phyloP scores from a whole-genome alignment of 208 protist species.

The Trypanosomatidae sp. region DNA sequence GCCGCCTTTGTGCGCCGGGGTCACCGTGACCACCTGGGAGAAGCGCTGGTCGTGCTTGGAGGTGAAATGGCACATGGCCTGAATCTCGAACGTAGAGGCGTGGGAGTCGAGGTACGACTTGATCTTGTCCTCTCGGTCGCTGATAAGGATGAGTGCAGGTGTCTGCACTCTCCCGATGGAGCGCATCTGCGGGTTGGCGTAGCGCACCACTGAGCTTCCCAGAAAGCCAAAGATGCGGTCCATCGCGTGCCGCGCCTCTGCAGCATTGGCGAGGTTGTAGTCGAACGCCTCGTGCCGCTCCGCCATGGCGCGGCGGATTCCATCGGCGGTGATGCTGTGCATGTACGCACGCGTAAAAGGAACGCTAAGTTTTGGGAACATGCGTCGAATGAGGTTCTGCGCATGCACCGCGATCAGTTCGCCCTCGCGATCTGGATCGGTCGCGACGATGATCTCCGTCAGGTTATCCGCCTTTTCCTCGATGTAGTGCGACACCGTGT shows the following conservation, averaged over 20 bases:
- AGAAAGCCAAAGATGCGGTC: constrained; percentile 92
- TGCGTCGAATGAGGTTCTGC: constrained; percentile 61
- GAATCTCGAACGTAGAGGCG: constrained; percentile 52
- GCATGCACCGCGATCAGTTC: constrained; percentile 92
- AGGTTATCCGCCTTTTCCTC: constrained; percentile 76
- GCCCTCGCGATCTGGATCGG: constrained; percentile 90
- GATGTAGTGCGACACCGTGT: constrained; percentile 79
- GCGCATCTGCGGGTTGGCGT: constrained; percentile 85
- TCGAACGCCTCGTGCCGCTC: constrained; percentile 71
- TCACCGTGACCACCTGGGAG: constrained; percentile 60
- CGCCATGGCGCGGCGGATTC: constrained; percentile 75
- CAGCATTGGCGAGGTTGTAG: constrained; percentile 83
- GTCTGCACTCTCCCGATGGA: constrained; percentile 93
- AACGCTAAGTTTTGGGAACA: constrained; percentile 78
- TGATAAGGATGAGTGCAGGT: constrained; percentile 86
- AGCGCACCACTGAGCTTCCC: constrained; percentile 87
- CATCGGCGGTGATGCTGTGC: constrained; percentile 90
- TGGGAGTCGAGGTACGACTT: constrained; percentile 58
- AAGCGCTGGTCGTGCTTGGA: constrained; percentile 33
- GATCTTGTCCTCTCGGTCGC: constrained; percentile 76
- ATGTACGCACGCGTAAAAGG: constrained; percentile 92
- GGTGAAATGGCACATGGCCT: constrained; percentile 64
- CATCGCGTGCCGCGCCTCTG: constrained; percentile 90
- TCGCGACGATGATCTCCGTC: constrained; percentile 91
- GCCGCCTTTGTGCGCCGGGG: constrained; percentile 17